Conservation (phyloP, 208 protist species). For the Acanthamoeba lenticulata region DNA sequence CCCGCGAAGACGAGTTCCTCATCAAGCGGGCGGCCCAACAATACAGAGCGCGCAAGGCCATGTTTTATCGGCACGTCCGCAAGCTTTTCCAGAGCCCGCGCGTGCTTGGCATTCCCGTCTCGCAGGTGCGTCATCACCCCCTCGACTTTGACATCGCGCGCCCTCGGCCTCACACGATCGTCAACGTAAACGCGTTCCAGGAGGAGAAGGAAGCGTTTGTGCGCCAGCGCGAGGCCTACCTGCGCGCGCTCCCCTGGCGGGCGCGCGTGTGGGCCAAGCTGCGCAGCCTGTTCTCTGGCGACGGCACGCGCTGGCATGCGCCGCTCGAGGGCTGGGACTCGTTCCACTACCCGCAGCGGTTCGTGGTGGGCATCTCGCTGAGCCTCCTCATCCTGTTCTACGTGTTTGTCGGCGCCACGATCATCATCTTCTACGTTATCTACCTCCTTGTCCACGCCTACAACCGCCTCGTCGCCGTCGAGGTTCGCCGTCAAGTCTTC, state of each 20-base stretch:
- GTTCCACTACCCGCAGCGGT: conserved; percentile 38
- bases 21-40: not conserved
- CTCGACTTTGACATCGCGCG: too few species aligned
- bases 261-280: not conserved
- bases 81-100: not conserved
- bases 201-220: not conserved
- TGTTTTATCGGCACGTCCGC: conserved; percentile 6
- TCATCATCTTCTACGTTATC: conserved; percentile 91
- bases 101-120: not conserved
- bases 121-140: not conserved
- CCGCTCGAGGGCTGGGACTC: not conserved
- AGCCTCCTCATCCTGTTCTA: conserved; percentile 25
- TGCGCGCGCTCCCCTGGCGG: not conserved
- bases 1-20: too few species aligned
- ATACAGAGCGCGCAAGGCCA: not conserved
- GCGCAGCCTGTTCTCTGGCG: conserved; percentile 67
- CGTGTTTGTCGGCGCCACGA: conserved; percentile 20
- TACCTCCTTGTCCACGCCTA: conserved; percentile 99
- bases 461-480: conserved; percentile 99
- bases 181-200: too few species aligned
- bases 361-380: conserved; percentile 23
- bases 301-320: conserved; percentile 94
- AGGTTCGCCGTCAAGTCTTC: conserved; percentile 92
- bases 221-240: not conserved
- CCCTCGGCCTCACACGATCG: too few species aligned